Base-by-base conservation (phyloP, 2,329 filamentous ascomycete species). In the Phyllachora maydis region DNA sequence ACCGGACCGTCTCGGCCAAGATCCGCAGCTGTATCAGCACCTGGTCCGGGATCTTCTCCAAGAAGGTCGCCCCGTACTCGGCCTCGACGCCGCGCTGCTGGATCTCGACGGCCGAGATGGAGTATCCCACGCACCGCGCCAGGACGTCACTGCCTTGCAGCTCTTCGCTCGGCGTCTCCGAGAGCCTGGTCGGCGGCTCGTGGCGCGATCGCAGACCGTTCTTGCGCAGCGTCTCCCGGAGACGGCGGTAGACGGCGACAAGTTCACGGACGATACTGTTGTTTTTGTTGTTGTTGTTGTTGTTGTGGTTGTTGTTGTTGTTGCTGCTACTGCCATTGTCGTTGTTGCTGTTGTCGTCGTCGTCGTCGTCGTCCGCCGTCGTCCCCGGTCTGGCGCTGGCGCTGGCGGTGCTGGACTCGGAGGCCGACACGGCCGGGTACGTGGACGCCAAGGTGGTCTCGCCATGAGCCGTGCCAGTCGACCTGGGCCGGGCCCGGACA, bases 61-160 rank as follows among this genome's bases (percentile, higher is more conserved):
- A 48, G 21, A 95, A 51, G 4, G 75, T 85, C 44, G 68, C 59
- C 25, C 77, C 73, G 22, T 65, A 62, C 32, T 75, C 65, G 12
- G 70, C 68, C 35, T 79, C 75, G 4, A 81, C 57, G 5, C 88
- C 88, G 35, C 88, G 74, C 43, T 93, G 82, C 32, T 83, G 73
- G 33, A 95, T 92, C 48, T 98, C 88, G 4, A 78, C 70, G 0
- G 82, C 71, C 6, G 82, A 73, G 28, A 98, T 82, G 0, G 83
- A 85, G 41, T 71, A 81, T 2, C 79, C 85, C 9, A 93, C 67
- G 2, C 68, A 56, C 28, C 59, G 58, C 9, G 69, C 62, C 8
- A 82, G 46, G 2, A 61, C 59, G 35, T 76, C 69, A 27, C 60
- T 63, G 12, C 45, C 49, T 26, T 47, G 50, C 4, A 72, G 42